Evolutionary conservation across 768 basidiomycete species (phyloP).

Genomic region (Holtermannia corniformis): DNA sequence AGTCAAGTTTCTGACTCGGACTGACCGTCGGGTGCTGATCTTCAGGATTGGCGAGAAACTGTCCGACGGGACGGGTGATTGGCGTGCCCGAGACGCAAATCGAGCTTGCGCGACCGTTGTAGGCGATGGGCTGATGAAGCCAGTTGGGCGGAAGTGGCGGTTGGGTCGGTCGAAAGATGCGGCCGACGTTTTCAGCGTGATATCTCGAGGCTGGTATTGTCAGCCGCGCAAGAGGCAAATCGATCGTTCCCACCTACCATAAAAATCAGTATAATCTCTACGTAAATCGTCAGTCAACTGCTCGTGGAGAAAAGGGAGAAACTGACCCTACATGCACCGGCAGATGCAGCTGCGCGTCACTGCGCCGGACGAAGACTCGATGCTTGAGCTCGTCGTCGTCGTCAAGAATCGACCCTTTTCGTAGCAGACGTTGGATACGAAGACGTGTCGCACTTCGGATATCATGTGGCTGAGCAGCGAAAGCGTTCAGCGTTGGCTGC

Average conservation of each 20-base stretch:
- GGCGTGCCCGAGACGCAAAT: neutral
- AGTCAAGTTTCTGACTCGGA: neutral
- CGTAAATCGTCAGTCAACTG: neutral
- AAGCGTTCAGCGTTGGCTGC: neutral
- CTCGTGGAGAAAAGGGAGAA: neutral
- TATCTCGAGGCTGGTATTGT: neutral
- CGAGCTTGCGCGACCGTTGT: neutral
- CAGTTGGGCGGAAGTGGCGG: neutral
- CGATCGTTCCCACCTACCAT: too few relatives aligned
- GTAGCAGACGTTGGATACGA: neutral
- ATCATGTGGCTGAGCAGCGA: neutral
- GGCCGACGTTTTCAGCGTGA: neutral
- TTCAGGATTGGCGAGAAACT: neutral
- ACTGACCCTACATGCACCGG: neutral
- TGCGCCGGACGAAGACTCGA: neutral
- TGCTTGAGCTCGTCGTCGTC: neutral
- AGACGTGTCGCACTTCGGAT: neutral
- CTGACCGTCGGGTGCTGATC: neutral
- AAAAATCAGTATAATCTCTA: neutral
- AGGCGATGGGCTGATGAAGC: neutral
- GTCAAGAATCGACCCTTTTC: neutral
- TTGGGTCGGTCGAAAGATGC: neutral
- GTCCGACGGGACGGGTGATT: neutral
- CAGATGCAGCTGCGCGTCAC: neutral
- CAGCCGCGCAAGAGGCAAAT: neutral